Conservation (phyloP, 371 early-diverging fungal genomes). For the Lichtheimia corymbifera region DNA sequence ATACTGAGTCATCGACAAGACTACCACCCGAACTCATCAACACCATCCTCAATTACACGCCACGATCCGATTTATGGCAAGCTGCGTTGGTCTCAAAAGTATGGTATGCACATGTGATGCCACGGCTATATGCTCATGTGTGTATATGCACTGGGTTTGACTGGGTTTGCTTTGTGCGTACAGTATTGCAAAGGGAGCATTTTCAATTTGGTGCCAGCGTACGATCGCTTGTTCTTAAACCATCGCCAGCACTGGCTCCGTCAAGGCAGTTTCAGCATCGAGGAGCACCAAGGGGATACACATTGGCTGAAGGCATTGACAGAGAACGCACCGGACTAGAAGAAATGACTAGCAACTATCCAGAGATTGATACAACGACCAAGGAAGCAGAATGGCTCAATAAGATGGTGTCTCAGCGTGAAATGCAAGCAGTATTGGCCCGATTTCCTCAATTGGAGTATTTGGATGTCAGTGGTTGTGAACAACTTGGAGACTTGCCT, state of each 20-base stretch:
- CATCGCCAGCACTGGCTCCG: constrained; percentile 33
- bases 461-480: constrained; percentile 37
- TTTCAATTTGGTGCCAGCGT: constrained; percentile 13
- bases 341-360: constrained; percentile 28
- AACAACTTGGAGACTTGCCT: constrained; percentile 19
- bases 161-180: constrained; percentile 25
- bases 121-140: constrained; percentile 33
- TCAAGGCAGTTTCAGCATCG: constrained; percentile 20
- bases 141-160: constrained; percentile 33
- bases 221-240: constrained; percentile 26
- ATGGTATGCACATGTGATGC: constrained; percentile 37
- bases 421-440: constrained; percentile 17
- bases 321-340: constrained; percentile 36
- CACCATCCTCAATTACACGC: constrained; percentile 22
- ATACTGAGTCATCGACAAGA: not conserved
- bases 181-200: not conserved
- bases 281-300: constrained; percentile 26
- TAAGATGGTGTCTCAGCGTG: constrained; percentile 16
- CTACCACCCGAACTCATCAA: constrained; percentile 36
- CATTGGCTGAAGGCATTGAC: constrained; percentile 28
- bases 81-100: constrained; percentile 18
- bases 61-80: constrained; percentile 26
- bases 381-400: constrained; percentile 47
- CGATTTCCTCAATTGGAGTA: constrained; percentile 26
- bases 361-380: constrained; percentile 33